Evolutionary conservation across 1,284 basidiomycete species (phyloP).

Genomic region (Malassezia arunalokei): DNA sequence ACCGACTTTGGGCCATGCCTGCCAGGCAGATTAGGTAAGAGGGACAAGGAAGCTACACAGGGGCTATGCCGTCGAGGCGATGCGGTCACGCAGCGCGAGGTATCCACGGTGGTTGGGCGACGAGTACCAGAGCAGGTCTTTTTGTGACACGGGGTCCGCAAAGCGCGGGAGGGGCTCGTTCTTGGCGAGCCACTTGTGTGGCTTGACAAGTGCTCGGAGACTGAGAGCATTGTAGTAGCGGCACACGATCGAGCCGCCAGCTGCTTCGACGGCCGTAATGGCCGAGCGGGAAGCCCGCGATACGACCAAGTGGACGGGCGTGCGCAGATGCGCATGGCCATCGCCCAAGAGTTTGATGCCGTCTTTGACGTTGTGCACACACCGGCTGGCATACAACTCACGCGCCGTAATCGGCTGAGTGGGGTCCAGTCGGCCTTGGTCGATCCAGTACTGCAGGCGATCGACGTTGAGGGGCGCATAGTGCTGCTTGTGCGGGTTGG

Average conservation of each 20-base stretch:
- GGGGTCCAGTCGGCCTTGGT: conserved; percentile 65
- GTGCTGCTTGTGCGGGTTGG: conserved; percentile 57
- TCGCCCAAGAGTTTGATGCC: conserved; percentile 84
- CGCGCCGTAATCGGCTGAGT: conserved; percentile 75
- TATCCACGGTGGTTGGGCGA: conserved; percentile 17
- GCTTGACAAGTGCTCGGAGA: conserved; percentile 65
- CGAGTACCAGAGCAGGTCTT: conserved; percentile 25
- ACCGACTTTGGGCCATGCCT: not conserved
- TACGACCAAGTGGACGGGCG: conserved; percentile 67
- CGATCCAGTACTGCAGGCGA: conserved; percentile 79
- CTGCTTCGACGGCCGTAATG: conserved; percentile 67
- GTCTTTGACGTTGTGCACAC: conserved; percentile 72
- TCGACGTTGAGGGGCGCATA: conserved; percentile 77
- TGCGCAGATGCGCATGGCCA: conserved; percentile 59
- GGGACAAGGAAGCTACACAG: not conserved
- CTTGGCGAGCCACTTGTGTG: conserved; percentile 36
- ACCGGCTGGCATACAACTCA: conserved; percentile 70
- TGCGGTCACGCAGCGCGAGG: conserved; percentile 14
- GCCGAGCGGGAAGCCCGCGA: conserved; percentile 77
- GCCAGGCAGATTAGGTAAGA: not conserved
- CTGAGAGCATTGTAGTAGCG: conserved; percentile 82
- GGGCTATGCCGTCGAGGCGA: not conserved
- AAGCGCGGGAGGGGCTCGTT: conserved; percentile 27
- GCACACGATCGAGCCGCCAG: conserved; percentile 73
- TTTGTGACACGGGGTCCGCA: conserved; percentile 33